Evolutionary conservation across 2,329 filamentous ascomycete genomes (phyloP).

Genomic region (Leptographium galeiforme): DNA sequence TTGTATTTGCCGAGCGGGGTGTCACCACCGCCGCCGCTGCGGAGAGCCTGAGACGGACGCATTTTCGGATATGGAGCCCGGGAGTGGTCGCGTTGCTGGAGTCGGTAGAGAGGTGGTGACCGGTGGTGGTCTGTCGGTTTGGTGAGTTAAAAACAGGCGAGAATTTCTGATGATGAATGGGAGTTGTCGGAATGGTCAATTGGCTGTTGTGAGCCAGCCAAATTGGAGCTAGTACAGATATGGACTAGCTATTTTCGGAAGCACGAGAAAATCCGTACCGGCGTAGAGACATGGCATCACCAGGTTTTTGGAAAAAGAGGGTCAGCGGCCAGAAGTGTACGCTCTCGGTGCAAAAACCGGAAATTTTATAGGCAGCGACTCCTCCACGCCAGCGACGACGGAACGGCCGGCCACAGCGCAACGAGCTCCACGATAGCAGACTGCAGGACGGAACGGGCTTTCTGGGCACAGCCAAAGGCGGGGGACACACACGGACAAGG

Average conservation of each 20-base stretch:
- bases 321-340: not conserved
- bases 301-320: not conserved
- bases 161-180: slow-evolving; percentile 13
- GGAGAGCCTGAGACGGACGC: slow-evolving; percentile 32
- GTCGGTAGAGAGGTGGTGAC: not conserved
- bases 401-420: not conserved
- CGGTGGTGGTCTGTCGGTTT: not conserved
- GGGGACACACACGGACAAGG: not conserved
- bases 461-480: not conserved
- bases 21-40: slow-evolving; percentile 26
- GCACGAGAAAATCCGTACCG: not conserved
- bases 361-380: not conserved
- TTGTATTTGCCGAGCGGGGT: slow-evolving; percentile 27
- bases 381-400: not conserved
- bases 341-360: not conserved
- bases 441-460: not conserved
- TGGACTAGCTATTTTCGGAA: not conserved
- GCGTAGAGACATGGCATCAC: not conserved
- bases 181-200: slow-evolving; percentile 15
- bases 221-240: not conserved
- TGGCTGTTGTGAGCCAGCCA: slow-evolving; percentile 1
- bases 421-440: not conserved
- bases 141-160: slow-evolving; percentile 6
- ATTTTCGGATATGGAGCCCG: slow-evolving; percentile 16
- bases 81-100: not conserved